phyloP scores from a whole-genome alignment of 768 basidiomycete species.

The Tulasnella sp. region DNA sequence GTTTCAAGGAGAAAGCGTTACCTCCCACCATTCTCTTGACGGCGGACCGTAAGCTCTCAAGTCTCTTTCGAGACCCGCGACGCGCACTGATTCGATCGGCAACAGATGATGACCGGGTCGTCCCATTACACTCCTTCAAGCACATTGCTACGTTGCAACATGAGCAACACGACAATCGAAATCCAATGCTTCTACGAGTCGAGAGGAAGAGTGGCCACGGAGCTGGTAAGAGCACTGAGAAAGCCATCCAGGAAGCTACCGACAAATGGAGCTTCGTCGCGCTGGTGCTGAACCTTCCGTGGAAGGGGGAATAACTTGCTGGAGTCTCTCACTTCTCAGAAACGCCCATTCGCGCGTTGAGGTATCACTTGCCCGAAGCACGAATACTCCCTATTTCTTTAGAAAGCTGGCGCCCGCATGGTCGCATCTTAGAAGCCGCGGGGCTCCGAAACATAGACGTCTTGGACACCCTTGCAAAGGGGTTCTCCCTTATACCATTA shows the following conservation, averaged over 20 bases:
- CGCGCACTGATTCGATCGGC: neutral
- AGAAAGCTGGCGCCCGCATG: neutral
- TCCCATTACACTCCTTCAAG: constrained; percentile 83
- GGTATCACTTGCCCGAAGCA: too few relatives aligned
- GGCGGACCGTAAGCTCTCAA: constrained; percentile 62
- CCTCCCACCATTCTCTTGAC: constrained; percentile 74
- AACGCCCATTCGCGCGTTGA: neutral
- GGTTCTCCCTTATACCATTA: neutral
- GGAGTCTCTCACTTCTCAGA: neutral
- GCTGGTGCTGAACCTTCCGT: constrained; percentile 54
- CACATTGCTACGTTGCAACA: constrained; percentile 74
- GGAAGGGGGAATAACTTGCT: neutral
- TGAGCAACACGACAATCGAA: constrained; percentile 55
- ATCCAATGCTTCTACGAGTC: constrained; percentile 71
- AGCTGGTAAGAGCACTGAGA: constrained; percentile 70
- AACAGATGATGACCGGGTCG: constrained; percentile 80
- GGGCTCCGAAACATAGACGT: neutral
- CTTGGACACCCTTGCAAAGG: neutral
- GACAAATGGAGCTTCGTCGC: constrained; percentile 77
- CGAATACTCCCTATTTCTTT: neutral
- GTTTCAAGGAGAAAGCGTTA: constrained; percentile 46
- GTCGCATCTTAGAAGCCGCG: neutral
- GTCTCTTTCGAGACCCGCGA: neutral
- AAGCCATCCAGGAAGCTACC: constrained; percentile 67
- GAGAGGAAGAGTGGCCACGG: constrained; percentile 80